A percentile compares a stretch with the other conserved stretches of the same genome.
phyloP scores from a whole-genome alignment of 139 green algal species.

The Coccomyxa sp. region DNA sequence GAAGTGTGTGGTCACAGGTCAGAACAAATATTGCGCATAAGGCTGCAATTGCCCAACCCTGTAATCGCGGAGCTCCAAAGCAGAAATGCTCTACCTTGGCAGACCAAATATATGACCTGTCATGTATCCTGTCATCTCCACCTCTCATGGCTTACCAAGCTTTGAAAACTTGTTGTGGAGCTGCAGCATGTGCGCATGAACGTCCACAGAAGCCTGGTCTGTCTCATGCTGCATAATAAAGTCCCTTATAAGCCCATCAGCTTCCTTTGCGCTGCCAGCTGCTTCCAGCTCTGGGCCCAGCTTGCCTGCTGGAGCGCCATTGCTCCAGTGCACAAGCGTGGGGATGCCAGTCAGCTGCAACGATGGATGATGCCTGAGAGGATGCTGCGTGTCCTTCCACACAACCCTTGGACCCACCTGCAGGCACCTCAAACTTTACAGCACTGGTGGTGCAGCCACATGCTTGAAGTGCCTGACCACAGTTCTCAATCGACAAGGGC shows the following conservation, averaged over 20 bases:
- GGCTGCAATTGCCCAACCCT: neutral
- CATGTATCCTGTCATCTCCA: too few species aligned
- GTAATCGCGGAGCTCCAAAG: neutral
- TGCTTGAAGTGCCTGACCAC: too few species aligned
- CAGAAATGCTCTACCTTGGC: too few species aligned
- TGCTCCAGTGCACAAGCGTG: constrained; percentile 26
- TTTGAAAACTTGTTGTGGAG: too few species aligned
- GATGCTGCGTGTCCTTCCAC: constrained; percentile 32
- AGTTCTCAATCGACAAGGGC: too few species aligned
- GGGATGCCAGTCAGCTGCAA: constrained; percentile 29
- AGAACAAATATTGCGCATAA: neutral
- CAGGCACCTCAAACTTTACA: neutral
- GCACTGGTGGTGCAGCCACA: too few species aligned
- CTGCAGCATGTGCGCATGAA: neutral
- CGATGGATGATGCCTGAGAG: constrained; percentile 5
- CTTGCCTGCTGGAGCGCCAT: constrained; percentile 2
- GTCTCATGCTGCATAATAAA: constrained; percentile 3
- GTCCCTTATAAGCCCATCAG: neutral
- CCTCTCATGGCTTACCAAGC: too few species aligned
- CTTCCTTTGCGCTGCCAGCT: neutral
- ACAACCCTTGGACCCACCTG: constrained; percentile 22
- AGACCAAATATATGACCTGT: too few species aligned
- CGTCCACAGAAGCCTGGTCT: neutral
- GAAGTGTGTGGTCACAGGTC: neutral
- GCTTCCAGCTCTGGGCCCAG: constrained; percentile 7